Base-by-base conservation (phyloP, 768 basidiomycete species). In the Lentinula sp. region DNA sequence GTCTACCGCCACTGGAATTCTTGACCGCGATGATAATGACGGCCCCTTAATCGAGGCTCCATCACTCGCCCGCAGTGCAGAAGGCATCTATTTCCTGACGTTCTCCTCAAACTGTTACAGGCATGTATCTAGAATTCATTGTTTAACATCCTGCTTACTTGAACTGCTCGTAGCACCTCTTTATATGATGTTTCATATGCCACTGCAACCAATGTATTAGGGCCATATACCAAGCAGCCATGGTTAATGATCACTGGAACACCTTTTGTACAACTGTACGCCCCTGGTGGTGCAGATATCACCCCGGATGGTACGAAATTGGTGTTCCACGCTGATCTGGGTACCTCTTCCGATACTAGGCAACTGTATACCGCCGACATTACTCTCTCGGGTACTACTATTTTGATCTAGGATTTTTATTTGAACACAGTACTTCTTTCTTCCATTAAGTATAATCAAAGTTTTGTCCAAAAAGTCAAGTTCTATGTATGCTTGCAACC, bases 31-130 rank as follows among this genome's bases (percentile, higher is more conserved):
- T 16, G 60, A 54, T 45, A 64, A 21, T 18, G 73, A 73, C 51
- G 73, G 71, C 6, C 66, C 67, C 7, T 58, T 74, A 18, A 65
- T 73, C 32, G 73, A 74, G 57, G 73, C 71, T 3, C 71, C 73
- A 5, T 69, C 65, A 39, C 65, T 69, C 34, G 40, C 67, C 35
- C 60, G 60, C 45, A 61, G 61, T 23, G 48, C 59, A 50, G 49
- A 63, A 31, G 63, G 63, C 61, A 64, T 66, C 32, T 69, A 70
- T 53, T 62, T 67, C 40, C 61, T 70, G 40, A 72, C 71, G 60
- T 74, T 72, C 65, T 68, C 65, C 48, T 71, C 70, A 5, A 69
- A 69, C 34, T 67, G 68, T 64, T 74, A 70, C 57, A 63, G 52
- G 52, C 39, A 11, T 54, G 35, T 39, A n/a, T 13, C 11, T 39